A percentile compares a stretch with the other conserved stretches of the same genome.
Evolutionary conservation across 148 eudicot genomes (phyloP).

Genomic region (Salicornia ramosissima): DNA sequence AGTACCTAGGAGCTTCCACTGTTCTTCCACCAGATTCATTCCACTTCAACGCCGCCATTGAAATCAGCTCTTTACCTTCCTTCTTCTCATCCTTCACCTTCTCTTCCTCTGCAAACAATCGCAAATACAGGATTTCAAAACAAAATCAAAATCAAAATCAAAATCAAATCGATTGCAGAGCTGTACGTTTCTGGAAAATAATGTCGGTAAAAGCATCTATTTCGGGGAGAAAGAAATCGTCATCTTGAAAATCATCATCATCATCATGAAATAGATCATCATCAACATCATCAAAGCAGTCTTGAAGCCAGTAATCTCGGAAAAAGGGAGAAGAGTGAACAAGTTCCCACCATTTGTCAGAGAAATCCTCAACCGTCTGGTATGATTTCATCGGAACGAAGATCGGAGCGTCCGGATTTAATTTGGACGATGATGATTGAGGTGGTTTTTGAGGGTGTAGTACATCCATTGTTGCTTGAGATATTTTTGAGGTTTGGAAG

Average conservation of each 20-base stretch:
- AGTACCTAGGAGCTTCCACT: constrained; percentile 36
- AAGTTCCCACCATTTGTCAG: constrained; percentile 79
- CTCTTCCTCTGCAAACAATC: constrained; percentile 31
- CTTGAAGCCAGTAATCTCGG: constrained; percentile 86
- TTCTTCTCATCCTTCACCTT: constrained; percentile 25
- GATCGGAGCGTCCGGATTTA: constrained; percentile 82
- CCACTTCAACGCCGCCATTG: constrained; percentile 51
- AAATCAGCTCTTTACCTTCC: constrained; percentile 43
- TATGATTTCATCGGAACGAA: constrained; percentile 71
- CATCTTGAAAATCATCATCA: constrained; percentile 10
- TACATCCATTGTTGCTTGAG: constrained; percentile 35
- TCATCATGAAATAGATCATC: too few relatives aligned
- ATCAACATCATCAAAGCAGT: constrained; percentile 50
- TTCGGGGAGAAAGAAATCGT: constrained; percentile 36
- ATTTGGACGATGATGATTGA: constrained; percentile 27
- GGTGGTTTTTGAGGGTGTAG: constrained; percentile 26
- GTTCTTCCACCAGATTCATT: constrained; percentile 21
- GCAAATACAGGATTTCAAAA: background rate
- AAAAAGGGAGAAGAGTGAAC: constrained; percentile 73
- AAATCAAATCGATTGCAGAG: too few relatives aligned
- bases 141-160: background rate
- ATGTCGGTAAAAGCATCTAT: constrained; percentile 34
- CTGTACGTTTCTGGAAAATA: constrained; percentile 25
- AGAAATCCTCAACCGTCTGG: constrained; percentile 70
- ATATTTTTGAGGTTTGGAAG: constrained; percentile 2